Base-by-base conservation (phyloP, 2,329 filamentous ascomycete genomes). In the Dactylellina drechsleri region DNA sequence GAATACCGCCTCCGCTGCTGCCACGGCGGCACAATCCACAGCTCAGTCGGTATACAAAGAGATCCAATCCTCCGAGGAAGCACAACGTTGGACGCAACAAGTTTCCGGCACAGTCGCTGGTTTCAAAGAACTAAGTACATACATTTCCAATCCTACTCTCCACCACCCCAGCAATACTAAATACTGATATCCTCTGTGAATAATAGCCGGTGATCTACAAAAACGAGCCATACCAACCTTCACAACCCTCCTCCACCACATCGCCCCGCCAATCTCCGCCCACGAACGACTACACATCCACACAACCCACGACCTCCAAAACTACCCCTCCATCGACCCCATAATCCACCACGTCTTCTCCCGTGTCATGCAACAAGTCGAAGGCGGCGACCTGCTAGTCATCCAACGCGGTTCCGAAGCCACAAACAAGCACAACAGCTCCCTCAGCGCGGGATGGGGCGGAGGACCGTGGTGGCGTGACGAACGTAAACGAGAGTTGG, bases 251-350 rank as follows among this genome's bases (percentile, higher is more conserved):
- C 88, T 99, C 76, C 92, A 98, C 82, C 97, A 93, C 26, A 89
- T 99, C 77, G 95, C 95, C 0, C 95, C 95, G 53, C 95, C 95
- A 10, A 99, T 99, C 80, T 93, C 93, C 66, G 95, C 94, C 7
- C 95, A 99, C 83, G 95, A 99, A 83, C 92, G 94, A 58, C 90
- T 99, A 6, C 91, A 96, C 80, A 98, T 99, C 79, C 95, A 99
- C 84, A 96, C 95, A 77, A 97, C 94, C 7, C 95, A 99, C 84
- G 95, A 98, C 82, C 88, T 99, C 50, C 89, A 93, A 78, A 92
- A 92, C 78, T 99, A 99, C 82, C 95, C 95, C 1, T 94, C 92
- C 16, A 88, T 99, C 79, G 94, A 98, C 81, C 93, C 94, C 16
- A 87, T 97, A 65, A 92, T 98, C 79, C 92, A 98, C 83, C 87